Evolutionary conservation across 2,329 filamentous ascomycete genomes (phyloP), one percentile per base, ranked within the genome.

Genomic region (Pseudopyricularia cyperi): DNA sequence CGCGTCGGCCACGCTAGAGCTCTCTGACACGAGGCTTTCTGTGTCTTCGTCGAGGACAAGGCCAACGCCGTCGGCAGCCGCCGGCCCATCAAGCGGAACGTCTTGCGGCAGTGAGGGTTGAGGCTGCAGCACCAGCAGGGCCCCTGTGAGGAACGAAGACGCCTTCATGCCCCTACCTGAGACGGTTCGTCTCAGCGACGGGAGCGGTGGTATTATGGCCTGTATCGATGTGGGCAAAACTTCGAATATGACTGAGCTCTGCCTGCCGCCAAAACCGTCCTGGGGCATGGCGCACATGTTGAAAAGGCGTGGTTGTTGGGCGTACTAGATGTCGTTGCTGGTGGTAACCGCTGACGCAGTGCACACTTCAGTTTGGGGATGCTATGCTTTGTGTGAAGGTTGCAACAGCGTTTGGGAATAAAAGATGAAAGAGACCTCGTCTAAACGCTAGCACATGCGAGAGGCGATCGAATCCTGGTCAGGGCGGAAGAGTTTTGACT

Each of bases 211-310:
- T 17, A 59, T 56, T 24, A 57, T 55, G 11, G 58, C 55, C 51
- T 59, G 58, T 48, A 59, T 53, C n/a, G 53, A 57, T 30, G 54
- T 62, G 54, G 51, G 61, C 52, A 58, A 44, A 7, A 51, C 50
- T 44, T 51, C 50, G 11, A 51, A 51, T 19, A 51, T 44, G 28
- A 51, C 39, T 17, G 50, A 51, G 37, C 42, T 51, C n/a, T 39
- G 50, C 48, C 48, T 39, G 4, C 32, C 48, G 7, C 19, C 24
- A 26, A 51, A 30, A 7, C 28, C 37, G 48, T 42, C 48, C 37
- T 44, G 48, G 17, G 35, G 24, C 22, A 15, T 7, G 11, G 48
- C 48, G 24, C 34, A 35, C 48, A 51, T 51, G 11, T 15, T 14
- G 48, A 26, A 28, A 14, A 37, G 14, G 22, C 28, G 48, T 11